Evolutionary conservation across 257 asterid genomes (phyloP), one percentile per base, ranked within the genome.

Genomic region (Solanum etuberosum): DNA sequence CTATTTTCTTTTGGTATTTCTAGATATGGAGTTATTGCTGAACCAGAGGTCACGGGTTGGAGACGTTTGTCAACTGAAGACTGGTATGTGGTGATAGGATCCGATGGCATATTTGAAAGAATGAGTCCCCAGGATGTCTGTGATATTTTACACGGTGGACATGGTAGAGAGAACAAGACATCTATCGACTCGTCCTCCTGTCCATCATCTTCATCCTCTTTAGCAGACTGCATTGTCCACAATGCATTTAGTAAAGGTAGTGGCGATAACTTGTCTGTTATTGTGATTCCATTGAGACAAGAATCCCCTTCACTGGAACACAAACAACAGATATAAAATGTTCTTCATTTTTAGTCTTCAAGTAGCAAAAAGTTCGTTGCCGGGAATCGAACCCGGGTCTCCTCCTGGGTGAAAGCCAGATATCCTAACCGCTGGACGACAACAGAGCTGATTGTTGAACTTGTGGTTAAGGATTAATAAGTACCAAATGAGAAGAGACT

Each of bases 321-420:
- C 25, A 25, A 80, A 16, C 6, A 80, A 9, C 18, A 80, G 40
- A 43, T 12, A 29, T 46, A 11, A 46, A 46, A 3, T 25, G n/a
- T 42, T 42, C 21, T 48, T 48, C 21, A 48, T 48, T 48, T 48
- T 15, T 2, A 13, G 38, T 9, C 29, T 78, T 25, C 63, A 42
- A 77, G n/a, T 25, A 42, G 5, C 38, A 43, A 46, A 78, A 82
- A 82, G 0, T 92, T 94, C 98, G 89, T 90, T 93, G 94, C 97
- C 95, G 97, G 97, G 98, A 96, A 92, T 94, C 90, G 98, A 94
- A 96, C 97, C 97, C 96, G 96, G 98, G 98, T 94, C 98, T 72
- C 96, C 95, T 93, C 96, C 95, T 93, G 94, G 98, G 97, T 93
- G 98, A 93, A 94, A 95, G 97, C 98, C 97, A 94, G 96, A 93